Evolutionary conservation across 495 filamentous ascomycete genomes (phyloP), one percentile per base, ranked within the genome.

Genomic region (Podospora sp.): DNA sequence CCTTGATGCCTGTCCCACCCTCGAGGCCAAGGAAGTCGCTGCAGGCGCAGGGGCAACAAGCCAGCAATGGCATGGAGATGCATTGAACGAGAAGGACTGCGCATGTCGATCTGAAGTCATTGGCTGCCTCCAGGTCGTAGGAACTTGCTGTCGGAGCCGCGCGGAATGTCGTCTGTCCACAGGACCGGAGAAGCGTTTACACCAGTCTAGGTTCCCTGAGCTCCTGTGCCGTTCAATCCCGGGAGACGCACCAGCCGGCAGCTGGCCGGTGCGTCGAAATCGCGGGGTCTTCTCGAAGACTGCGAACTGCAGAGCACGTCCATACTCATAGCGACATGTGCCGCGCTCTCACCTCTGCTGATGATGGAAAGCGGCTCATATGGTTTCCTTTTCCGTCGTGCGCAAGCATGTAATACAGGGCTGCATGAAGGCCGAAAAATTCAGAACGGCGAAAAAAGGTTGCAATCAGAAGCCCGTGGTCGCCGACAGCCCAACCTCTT

Each of bases 11-110:
- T 21, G 29, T 46, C 24, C 24, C 61, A 22, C 61, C 22, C 14
- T 25, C 61, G 24, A 21, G 29, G 20, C 59, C 36, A 46, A 63
- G 49, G 60, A 18, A 26, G 60, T 35, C 22, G 59, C 49, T 52
- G 61, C 59, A 62, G 24, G 25, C 50, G 62, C 62, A 63, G 46
- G 16, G 55, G 63, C 51, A 40, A 4, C 53, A 21, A 0, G 18
- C 40, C 33, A 52, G 57, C 57, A 33, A 51, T 24, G 57, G 49
- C 49, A 65, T 62, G 65, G 46, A 53, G 52, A 61, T 66, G 65
- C 35, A 58, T 50, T 50, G 40, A 66, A 58, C 20, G 55, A 52
- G 35, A 49, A 58, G 51, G 11, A 35, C 18, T 65, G 62, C 62
- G 24, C 35, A 46, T 56, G 52, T 57, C 62, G 20, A 57, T 58